phyloP scores from a whole-genome alignment of 495 filamentous ascomycete species.

The Xylaria bambusicola region DNA sequence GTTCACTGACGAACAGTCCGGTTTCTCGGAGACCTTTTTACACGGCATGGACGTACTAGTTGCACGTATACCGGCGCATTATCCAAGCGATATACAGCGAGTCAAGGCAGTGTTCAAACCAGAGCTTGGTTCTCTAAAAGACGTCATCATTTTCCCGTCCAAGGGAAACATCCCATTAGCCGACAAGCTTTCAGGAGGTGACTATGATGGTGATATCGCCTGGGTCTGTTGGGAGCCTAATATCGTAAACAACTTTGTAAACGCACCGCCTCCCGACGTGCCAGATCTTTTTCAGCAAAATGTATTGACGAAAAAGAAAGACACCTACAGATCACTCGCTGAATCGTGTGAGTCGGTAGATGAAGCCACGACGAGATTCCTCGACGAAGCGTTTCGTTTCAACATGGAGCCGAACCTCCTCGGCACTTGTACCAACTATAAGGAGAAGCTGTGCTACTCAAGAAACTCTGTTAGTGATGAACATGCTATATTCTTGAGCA shows the following conservation, averaged over 20 bases:
- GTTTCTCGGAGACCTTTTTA: constrained; percentile 61
- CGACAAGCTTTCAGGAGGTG: constrained; percentile 82
- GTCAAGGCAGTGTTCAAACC: constrained; percentile 58
- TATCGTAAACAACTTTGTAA: constrained; percentile 74
- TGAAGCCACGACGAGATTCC: constrained; percentile 45
- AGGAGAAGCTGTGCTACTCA: constrained; percentile 68
- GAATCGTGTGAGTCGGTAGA: constrained; percentile 12
- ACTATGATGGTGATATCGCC: constrained; percentile 90
- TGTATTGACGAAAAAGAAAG: constrained; percentile 60
- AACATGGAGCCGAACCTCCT: constrained; percentile 66
- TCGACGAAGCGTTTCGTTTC: constrained; percentile 62
- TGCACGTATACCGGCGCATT: constrained; percentile 78
- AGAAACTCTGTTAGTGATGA: constrained; percentile 58
- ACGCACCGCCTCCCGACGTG: constrained; percentile 60
- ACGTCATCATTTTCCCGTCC: constrained; percentile 83
- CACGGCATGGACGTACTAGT: constrained; percentile 78
- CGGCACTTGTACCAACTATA: constrained; percentile 73
- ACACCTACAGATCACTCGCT: constrained; percentile 51
- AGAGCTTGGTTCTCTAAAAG: constrained; percentile 73
- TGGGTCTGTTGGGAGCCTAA: constrained; percentile 89
- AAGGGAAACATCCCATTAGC: constrained; percentile 72
- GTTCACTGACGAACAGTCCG: constrained; percentile 54
- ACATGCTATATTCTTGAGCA: constrained; percentile 60
- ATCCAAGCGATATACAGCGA: constrained; percentile 82
- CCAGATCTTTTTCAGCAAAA: constrained; percentile 53